Percentiles rank a stretch among this genome's conserved stretches.
Conservation (phyloP, 225 moss, liverwort and hornwort species). For the Sphagnum contortum region DNA sequence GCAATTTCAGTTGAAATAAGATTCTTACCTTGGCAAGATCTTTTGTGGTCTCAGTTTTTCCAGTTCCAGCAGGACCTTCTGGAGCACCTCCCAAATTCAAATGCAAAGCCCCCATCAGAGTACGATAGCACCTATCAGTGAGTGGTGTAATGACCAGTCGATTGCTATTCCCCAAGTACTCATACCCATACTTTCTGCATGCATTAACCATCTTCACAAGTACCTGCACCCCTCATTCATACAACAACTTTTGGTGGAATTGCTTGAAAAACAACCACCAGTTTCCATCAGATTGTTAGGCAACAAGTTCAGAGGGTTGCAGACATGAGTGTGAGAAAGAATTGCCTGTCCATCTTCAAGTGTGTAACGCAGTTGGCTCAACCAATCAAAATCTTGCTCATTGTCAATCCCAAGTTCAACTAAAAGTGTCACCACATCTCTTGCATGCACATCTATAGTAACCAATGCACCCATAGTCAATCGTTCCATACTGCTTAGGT, state of each 20-base stretch:
- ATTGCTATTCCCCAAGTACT: conserved; percentile 67
- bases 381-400: conserved; percentile 79
- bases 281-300: too few relatives aligned
- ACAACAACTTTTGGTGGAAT: too few relatives aligned
- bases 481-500: conserved; percentile 56
- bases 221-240: conserved; percentile 23
- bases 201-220: conserved; percentile 77
- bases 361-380: conserved; percentile 66
- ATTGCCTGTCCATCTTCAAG: conserved; percentile 49
- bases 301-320: too few relatives aligned
- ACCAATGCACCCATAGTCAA: conserved; percentile 73
- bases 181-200: conserved; percentile 62
- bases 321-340: too few relatives aligned
- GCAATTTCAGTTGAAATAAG: too few relatives aligned
- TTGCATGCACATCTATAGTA: conserved; percentile 78
- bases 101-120: conserved; percentile 81
- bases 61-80: conserved; percentile 81
- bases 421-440: conserved; percentile 67
- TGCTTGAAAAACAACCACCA: too few relatives aligned
- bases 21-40: conserved; percentile 67
- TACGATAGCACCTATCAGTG: conserved; percentile 72
- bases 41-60: conserved; percentile 86
- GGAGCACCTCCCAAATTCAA: conserved; percentile 79
- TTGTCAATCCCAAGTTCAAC: conserved; percentile 48
- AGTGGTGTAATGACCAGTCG: conserved; percentile 77